These are phyloP conservation scores for Mariannaea sp. DNA, from an alignment of 2,329 filamentous ascomycete species.

Conservation along the genomic window DNA sequence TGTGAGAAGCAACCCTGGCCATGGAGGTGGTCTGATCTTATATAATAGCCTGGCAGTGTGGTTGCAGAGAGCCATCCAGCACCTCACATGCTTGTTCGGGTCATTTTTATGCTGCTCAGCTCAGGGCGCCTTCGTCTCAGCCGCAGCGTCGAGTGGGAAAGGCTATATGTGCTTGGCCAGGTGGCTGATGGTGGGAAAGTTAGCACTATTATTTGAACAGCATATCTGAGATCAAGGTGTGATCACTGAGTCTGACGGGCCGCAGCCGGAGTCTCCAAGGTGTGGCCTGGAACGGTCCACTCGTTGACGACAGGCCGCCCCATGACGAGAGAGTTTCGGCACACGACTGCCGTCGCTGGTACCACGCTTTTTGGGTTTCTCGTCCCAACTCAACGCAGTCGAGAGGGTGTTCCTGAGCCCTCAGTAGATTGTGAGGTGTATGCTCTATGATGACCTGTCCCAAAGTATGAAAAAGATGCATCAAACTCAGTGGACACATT, in stretches of 20 bases:
- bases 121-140: slow-evolving; percentile 11
- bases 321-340: slow-evolving; percentile 8
- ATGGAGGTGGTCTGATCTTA: slow-evolving; percentile 30
- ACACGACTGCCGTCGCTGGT: slow-evolving; percentile 6
- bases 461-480: too few relatives aligned
- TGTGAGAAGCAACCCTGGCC: slow-evolving; percentile 22
- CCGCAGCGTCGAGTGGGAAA: slow-evolving; percentile 21
- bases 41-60: slow-evolving; percentile 26
- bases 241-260: background rate
- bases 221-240: background rate
- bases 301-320: background rate
- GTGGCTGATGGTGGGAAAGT: slow-evolving; percentile 18
- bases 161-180: background rate
- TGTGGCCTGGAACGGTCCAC: background rate
- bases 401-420: too few relatives aligned
- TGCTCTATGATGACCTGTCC: too few relatives aligned
- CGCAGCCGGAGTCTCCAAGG: background rate
- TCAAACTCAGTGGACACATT: too few relatives aligned
- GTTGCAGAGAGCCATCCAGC: slow-evolving; percentile 23
- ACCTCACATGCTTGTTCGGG: slow-evolving; percentile 23
- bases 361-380: slow-evolving; percentile 4
- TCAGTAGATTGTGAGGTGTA: too few relatives aligned
- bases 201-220: slow-evolving; percentile 1
- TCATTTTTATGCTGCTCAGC: slow-evolving; percentile 18
- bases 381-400: slow-evolving; percentile 17